A percentile compares a stretch with the other conserved stretches of the same genome.
Conservation (phyloP, 306 rosid species). For the Prunus mume region DNA sequence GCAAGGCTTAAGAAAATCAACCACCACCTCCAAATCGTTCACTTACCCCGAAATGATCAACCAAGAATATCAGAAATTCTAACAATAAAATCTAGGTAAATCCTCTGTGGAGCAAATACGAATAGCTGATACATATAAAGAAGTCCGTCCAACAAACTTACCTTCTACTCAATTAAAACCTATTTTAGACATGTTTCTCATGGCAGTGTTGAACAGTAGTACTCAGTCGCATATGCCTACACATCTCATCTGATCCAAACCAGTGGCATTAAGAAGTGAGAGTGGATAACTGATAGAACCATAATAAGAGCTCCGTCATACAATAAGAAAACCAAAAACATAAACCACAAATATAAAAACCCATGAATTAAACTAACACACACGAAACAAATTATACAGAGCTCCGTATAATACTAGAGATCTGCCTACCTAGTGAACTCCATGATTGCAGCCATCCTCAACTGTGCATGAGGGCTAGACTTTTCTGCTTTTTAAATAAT, state of each 20-base stretch:
- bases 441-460: background rate
- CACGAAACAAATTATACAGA: background rate
- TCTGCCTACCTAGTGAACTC: background rate
- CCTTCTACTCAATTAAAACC: slow-evolving; percentile 8
- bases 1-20: slow-evolving; percentile 25
- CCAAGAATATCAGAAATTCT: slow-evolving; percentile 30
- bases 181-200: background rate
- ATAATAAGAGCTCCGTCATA: background rate
- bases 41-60: slow-evolving; percentile 32
- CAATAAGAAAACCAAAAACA: background rate
- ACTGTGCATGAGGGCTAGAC: background rate
- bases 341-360: background rate
- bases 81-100: slow-evolving; percentile 31
- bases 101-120: background rate
- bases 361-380: background rate
- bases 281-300: background rate
- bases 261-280: background rate
- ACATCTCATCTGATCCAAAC: background rate
- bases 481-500: background rate
- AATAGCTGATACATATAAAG: background rate
- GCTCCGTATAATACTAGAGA: background rate
- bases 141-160: slow-evolving; percentile 24
- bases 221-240: background rate
- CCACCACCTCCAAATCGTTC: slow-evolving; percentile 37
- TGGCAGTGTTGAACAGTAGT: slow-evolving; percentile 18